Base-by-base conservation (phyloP, 2,329 filamentous ascomycete species). In the Sclerotinia trifoliorum region DNA sequence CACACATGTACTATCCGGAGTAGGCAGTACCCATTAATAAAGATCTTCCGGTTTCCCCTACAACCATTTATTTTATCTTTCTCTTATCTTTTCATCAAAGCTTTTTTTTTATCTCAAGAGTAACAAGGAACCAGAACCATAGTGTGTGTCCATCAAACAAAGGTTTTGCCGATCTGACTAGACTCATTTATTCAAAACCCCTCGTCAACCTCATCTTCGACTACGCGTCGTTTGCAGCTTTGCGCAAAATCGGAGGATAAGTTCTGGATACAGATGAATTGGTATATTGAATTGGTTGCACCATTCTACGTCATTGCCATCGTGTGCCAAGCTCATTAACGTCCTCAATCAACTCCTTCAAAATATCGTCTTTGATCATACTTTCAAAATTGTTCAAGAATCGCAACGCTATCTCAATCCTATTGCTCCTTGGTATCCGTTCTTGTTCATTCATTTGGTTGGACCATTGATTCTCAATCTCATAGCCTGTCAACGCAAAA, bases 21-120 rank as follows among this genome's bases (percentile, higher is more conserved):
- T n/a, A n/a, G n/a, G n/a, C n/a, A n/a, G n/a, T n/a, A n/a, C n/a
- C n/a, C n/a, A n/a, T n/a, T 35, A 5, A n/a, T 17, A 19, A 52
- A 62, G 55, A 61, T 42, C 54, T 32, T 67, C 65, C 65, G 57
- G 65, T 67, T 67, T 63, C 65, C 57, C 65, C 57, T 17, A 48
- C 65, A 67, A 67, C 65, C 49, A 65, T 17, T 42, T n/a, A 61
- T 26, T 24, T 19, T 17, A 26, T 44, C 19, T 19, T 55, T 51
- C 44, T 29, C 17, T 21, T 51, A 52, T 60, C 29, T 67, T 48
- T 39, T 2, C 39, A 42, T 26, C 54, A 57, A 65, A 35, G 52
- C 63, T 35, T 65, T 54, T 44, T 21, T 17, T 29, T n/a, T 26
- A 35, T 35, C 48, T 35, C 39, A 65, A 46, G 21, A 26, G 29